Evolutionary conservation across 331 rosid species (phyloP).

Genomic region (Saraca asoca): DNA sequence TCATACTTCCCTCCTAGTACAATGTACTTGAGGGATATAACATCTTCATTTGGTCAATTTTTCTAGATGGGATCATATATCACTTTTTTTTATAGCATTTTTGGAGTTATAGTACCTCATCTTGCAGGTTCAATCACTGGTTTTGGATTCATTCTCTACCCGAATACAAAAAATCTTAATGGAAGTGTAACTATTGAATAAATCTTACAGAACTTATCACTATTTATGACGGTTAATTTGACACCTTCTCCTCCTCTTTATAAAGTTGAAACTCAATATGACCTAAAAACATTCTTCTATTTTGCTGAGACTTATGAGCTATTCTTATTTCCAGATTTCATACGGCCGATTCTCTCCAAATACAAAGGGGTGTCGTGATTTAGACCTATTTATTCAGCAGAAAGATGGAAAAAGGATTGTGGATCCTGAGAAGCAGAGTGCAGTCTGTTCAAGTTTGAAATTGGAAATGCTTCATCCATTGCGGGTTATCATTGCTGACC

Average conservation of each 20-base stretch:
- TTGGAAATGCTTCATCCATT: constrained; percentile 80
- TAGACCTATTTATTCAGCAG: constrained; percentile 74
- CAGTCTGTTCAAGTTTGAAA: constrained; percentile 60
- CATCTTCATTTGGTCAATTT: constrained; percentile 18
- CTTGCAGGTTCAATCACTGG: too few relatives aligned
- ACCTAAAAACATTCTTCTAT: neutral
- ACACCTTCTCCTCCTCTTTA: neutral
- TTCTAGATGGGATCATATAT: neutral
- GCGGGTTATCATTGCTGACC: constrained; percentile 64
- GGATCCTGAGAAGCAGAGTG: constrained; percentile 59
- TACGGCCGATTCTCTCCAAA: constrained; percentile 63
- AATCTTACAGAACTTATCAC: constrained; percentile 9
- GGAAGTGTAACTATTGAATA: constrained; percentile 2
- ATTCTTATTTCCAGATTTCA: constrained; percentile 51
- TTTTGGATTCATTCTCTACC: neutral
- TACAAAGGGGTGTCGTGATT: constrained; percentile 54
- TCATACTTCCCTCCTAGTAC: constrained; percentile 6
- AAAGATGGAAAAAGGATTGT: constrained; percentile 67
- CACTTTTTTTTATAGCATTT: too few relatives aligned
- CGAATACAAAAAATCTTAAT: constrained; percentile 15
- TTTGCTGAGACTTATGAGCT: constrained; percentile 21
- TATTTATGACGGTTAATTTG: too few relatives aligned
- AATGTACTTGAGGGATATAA: constrained; percentile 2
- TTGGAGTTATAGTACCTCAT: too few relatives aligned
- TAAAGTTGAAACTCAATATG: neutral